Evolutionary conservation across 164 flowering plant species (phyloP).

Genomic region (Tinospora cordifolia): DNA sequence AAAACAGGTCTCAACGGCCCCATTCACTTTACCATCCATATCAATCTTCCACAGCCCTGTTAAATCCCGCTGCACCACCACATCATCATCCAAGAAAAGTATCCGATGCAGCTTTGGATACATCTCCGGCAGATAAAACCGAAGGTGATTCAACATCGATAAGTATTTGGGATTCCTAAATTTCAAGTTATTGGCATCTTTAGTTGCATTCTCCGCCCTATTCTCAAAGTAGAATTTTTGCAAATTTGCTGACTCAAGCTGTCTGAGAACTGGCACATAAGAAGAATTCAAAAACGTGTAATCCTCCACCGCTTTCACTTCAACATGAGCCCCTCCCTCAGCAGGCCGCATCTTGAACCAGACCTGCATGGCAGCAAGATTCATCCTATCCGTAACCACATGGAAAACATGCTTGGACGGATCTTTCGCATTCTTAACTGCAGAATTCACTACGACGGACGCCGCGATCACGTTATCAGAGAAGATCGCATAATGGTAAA

Average conservation of each 20-base stretch:
- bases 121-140: slow-evolving; percentile 13
- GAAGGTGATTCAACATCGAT: slow-evolving; percentile 12
- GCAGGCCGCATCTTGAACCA: slow-evolving; percentile 10
- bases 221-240: slow-evolving; percentile 13
- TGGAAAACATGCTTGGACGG: slow-evolving; percentile 12
- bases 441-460: slow-evolving; percentile 11
- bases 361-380: slow-evolving; percentile 12
- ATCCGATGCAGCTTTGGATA: slow-evolving; percentile 9
- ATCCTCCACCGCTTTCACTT: slow-evolving; percentile 14
- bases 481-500: slow-evolving; percentile 11
- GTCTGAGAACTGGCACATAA: slow-evolving; percentile 12
- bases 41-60: slow-evolving; percentile 12
- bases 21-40: slow-evolving; percentile 14
- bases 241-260: slow-evolving; percentile 10
- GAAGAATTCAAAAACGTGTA: slow-evolving; percentile 8
- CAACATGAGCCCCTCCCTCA: slow-evolving; percentile 13
- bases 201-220: slow-evolving; percentile 8
- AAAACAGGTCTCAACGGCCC: slow-evolving; percentile 14
- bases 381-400: slow-evolving; percentile 13
- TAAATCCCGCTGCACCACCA: slow-evolving; percentile 8
- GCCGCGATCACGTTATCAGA: slow-evolving; percentile 12
- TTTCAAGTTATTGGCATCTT: slow-evolving; percentile 10
- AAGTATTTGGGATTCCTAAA: slow-evolving; percentile 12
- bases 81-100: slow-evolving; percentile 13
- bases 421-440: slow-evolving; percentile 7